Evolutionary conservation across 345 rosid genomes (phyloP).

Genomic region (Eutrema heterophyllum): DNA sequence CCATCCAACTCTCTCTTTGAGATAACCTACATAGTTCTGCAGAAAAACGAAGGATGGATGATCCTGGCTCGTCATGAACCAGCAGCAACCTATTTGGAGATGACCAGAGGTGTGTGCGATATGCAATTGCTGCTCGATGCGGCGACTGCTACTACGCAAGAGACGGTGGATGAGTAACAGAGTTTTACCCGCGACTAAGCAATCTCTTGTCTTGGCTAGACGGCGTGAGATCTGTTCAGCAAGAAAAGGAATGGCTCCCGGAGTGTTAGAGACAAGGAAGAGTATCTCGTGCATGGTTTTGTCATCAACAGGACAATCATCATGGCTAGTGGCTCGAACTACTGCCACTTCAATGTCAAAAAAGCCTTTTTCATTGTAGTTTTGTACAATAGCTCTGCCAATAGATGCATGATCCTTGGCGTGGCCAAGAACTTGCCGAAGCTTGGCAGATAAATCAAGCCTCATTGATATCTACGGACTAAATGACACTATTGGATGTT

Average conservation of each 20-base stretch:
- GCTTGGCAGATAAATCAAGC: constrained; percentile 48
- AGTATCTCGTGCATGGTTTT: constrained; percentile 77
- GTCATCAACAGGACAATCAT: constrained; percentile 58
- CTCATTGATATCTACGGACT: constrained; percentile 36
- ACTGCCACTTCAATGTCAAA: constrained; percentile 68
- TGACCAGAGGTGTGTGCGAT: constrained; percentile 59
- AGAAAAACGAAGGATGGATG: constrained; percentile 39
- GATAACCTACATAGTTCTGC: constrained; percentile 59
- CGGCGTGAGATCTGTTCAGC: constrained; percentile 75
- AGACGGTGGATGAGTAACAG: constrained; percentile 74
- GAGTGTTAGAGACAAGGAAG: constrained; percentile 65
- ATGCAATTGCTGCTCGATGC: constrained; percentile 63
- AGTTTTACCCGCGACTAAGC: constrained; percentile 68
- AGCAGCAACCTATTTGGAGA: constrained; percentile 52
- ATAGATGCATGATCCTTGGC: constrained; percentile 79
- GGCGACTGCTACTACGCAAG: constrained; percentile 75
- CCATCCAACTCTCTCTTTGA: constrained; percentile 79
- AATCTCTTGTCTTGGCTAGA: constrained; percentile 61
- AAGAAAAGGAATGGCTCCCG: constrained; percentile 65
- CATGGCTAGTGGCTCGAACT: constrained; percentile 74
- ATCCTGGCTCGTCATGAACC: constrained; percentile 31
- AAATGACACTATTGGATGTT: constrained; percentile 22
- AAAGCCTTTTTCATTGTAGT: constrained; percentile 42
- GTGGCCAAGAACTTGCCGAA: constrained; percentile 53
- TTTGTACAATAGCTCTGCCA: constrained; percentile 64